Evolutionary conservation across 202 grass and related monocot species (phyloP), one percentile per base, ranked within the genome.

Genomic region (Bolboschoenoplectus hybrid): DNA sequence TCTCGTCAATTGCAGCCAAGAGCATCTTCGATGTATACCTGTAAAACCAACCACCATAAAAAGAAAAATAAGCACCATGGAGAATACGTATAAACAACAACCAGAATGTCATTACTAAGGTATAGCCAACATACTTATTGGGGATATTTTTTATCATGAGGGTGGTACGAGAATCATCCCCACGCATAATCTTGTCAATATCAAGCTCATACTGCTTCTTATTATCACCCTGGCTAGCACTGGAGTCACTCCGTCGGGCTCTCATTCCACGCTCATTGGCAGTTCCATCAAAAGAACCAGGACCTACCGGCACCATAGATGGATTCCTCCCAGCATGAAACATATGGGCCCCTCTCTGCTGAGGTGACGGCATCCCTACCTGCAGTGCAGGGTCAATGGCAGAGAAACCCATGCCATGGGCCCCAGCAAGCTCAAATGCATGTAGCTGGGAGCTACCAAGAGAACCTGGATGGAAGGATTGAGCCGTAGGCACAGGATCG

Each of bases 1-100:
- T 86, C 89, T 97, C 95, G 86, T 93, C 95, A 86, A 97, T 97
- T 47, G 93, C 93, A 92, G 95, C 84, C 86, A 97, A 88, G 56
- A 97, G 93, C 95, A 95, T 97, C 87, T 97, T 97, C 58, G 95
- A 97, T 19, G 95, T 97, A 80, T 97, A 97, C 90, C 95, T 97
- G 85, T 77, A 90, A 90, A 81, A 45, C 44, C 62, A 67, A 56
- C 35, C 53, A 80, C 32, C 55, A 47, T 45, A n/a, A 75, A 84
- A 49, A 63, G 13, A 67, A 82, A 67, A 10, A 84, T 53, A 55
- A 67, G 38, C 46, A 68, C 53, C 47, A 84, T 35, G 36, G 16
- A 43, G 45, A 83, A 32, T 86, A 38, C 2, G 55, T 56, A 80
- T 19, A 67, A 47, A 86, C 70, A 83, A 74, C 49, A 76, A 82